Conservation (phyloP, 1,284 basidiomycete genomes). For the Ceratobasidium sp. region DNA sequence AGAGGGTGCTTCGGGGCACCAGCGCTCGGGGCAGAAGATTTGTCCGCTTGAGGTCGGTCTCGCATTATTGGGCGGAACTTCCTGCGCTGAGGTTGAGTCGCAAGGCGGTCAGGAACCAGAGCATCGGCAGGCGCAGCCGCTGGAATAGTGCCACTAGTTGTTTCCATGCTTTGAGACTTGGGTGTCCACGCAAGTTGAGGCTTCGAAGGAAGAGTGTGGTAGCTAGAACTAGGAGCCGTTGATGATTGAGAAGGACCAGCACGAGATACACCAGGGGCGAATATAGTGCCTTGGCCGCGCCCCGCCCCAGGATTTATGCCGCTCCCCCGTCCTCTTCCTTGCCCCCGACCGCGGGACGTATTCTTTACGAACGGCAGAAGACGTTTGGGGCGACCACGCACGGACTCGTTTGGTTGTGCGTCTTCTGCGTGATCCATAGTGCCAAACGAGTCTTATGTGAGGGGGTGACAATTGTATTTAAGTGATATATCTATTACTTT, state of each 20-base stretch:
- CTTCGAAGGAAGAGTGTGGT: neutral
- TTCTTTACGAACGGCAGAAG: constrained; percentile 27
- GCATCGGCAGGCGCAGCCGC: neutral
- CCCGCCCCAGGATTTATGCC: neutral
- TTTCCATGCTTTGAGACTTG: neutral
- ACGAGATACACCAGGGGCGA: neutral
- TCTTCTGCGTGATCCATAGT: constrained; percentile 31
- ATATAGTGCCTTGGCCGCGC: neutral
- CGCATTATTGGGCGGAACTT: constrained; percentile 1
- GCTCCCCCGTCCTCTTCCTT: neutral
- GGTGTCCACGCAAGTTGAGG: neutral
- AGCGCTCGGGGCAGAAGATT: neutral
- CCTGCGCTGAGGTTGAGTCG: constrained; percentile 5
- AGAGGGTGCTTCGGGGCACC: neutral
- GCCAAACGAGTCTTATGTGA: neutral
- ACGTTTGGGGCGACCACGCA: constrained; percentile 33
- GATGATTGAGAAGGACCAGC: neutral
- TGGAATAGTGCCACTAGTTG: neutral
- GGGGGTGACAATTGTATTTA: neutral
- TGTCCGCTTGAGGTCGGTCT: neutral
- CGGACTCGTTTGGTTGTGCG: constrained; percentile 32
- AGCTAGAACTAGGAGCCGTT: neutral
- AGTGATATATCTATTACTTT: neutral
- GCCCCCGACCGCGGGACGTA: constrained; percentile 21
- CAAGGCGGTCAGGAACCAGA: neutral